These are phyloP conservation scores for Raddia guianensis DNA, from an alignment of 176 grass and related monocot species.

Conservation along the genomic window DNA sequence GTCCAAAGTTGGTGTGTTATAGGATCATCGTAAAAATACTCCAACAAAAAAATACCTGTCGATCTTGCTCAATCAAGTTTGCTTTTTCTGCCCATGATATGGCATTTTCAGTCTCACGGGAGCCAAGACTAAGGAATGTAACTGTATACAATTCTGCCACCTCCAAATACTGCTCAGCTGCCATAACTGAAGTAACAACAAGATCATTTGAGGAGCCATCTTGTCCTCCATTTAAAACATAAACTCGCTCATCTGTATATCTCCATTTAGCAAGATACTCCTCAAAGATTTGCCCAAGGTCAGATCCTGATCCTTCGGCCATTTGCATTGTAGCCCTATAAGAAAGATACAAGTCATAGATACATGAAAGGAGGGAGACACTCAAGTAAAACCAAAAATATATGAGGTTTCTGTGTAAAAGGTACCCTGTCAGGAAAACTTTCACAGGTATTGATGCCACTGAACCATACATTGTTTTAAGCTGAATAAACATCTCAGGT, in stretches of 20 bases:
- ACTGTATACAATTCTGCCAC: constrained; percentile 66
- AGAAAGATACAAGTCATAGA: constrained; percentile 27
- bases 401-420: background rate
- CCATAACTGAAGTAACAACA: constrained; percentile 33
- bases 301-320: constrained; percentile 47
- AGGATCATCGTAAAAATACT: background rate
- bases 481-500: constrained; percentile 61
- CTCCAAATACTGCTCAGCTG: constrained; percentile 52
- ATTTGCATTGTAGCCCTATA: constrained; percentile 75
- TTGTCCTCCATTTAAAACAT: constrained; percentile 48
- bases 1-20: background rate
- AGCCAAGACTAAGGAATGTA: constrained; percentile 60
- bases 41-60: constrained; percentile 42
- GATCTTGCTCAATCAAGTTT: constrained; percentile 44
- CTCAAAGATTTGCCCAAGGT: constrained; percentile 60
- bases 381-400: constrained; percentile 5
- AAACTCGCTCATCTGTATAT: constrained; percentile 45
- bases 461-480: constrained; percentile 63
- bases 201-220: constrained; percentile 13
- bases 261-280: constrained; percentile 74
- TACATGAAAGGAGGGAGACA: background rate
- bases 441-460: constrained; percentile 57
- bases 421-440: constrained; percentile 71
- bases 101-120: constrained; percentile 47
- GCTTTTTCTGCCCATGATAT: constrained; percentile 60